These are phyloP conservation scores for Pleoardoris graminearum DNA, from an alignment of 2,329 filamentous ascomycete genomes.

Conservation along the genomic window DNA sequence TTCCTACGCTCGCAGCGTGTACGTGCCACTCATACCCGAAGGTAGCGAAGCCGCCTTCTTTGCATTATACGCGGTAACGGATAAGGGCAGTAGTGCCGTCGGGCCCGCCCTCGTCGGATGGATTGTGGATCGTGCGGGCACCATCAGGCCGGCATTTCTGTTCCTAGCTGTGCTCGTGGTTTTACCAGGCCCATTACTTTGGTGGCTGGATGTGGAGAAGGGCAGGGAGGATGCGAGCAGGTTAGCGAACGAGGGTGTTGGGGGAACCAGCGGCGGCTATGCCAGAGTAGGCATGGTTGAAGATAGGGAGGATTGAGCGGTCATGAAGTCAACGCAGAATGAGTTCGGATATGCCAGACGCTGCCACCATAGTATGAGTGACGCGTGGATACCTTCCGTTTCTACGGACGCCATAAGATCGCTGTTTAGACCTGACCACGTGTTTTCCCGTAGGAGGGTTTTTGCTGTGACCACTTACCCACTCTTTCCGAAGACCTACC, in stretches of 20 bases:
- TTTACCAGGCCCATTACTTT: constrained; percentile 77
- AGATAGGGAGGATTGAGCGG: no score
- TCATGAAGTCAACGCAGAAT: no score
- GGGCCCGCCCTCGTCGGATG: constrained; percentile 86
- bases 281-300: neutral
- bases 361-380: no score
- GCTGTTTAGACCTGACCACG: no score
- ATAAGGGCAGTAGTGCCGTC: constrained; percentile 90
- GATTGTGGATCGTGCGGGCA: constrained; percentile 70
- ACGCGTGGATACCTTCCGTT: no score
- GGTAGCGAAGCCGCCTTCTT: constrained; percentile 94
- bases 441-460: no score
- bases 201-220: constrained; percentile 73
- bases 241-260: constrained; percentile 25
- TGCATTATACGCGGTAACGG: constrained; percentile 90
- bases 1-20: constrained; percentile 86
- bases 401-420: no score
- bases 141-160: constrained; percentile 68
- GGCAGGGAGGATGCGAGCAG: constrained; percentile 42
- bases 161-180: constrained; percentile 80
- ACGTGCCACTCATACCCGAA: constrained; percentile 85
- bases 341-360: no score
- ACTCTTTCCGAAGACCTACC: no score
- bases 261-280: neutral
- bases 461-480: no score